A percentile compares a stretch with the other conserved stretches of the same genome.
phyloP scores from a whole-genome alignment of 345 rosid genomes.

The Syzygium jambos region DNA sequence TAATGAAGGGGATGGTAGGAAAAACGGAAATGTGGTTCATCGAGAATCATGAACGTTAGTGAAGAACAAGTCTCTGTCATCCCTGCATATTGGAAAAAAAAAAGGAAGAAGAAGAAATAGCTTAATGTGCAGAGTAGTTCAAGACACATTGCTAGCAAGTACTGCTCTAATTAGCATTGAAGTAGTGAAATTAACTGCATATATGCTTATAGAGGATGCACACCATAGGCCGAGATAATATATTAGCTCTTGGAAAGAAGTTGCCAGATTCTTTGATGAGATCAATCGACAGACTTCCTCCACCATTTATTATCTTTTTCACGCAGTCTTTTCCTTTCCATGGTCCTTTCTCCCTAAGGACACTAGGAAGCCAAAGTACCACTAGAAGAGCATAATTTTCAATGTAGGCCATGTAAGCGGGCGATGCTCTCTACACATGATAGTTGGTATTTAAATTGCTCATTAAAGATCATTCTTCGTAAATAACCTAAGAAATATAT shows the following conservation, averaged over 20 bases:
- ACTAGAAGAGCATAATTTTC: not conserved
- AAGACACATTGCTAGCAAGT: not conserved
- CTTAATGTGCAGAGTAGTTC: not conserved
- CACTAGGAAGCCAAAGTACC: not conserved
- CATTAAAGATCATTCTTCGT: not conserved
- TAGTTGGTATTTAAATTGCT: not conserved
- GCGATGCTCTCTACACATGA: not conserved
- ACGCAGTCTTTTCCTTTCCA: conserved; percentile 29
- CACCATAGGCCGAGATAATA: conserved; percentile 75
- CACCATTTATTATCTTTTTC: conserved; percentile 71
- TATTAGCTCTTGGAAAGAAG: conserved; percentile 53
- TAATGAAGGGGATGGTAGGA: conserved; percentile 3
- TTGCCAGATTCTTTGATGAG: conserved; percentile 32
- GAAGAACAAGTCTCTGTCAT: conserved; percentile 92
- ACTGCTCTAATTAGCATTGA: not conserved
- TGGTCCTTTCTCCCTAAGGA: conserved; percentile 28
- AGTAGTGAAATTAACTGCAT: not conserved
- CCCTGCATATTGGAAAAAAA: conserved; percentile 27
- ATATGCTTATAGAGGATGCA: conserved; percentile 1
- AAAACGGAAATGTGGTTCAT: conserved; percentile 28
- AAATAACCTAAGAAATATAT: conserved; percentile 34
- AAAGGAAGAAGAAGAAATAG: conserved; percentile 2
- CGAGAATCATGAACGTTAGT: conserved; percentile 54
- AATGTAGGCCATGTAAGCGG: not conserved
- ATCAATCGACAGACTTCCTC: conserved; percentile 49